A percentile compares a stretch with the other conserved stretches of the same genome.
Evolutionary conservation across 495 filamentous ascomycete species (phyloP).

Genomic region (Neurospora sp.): DNA sequence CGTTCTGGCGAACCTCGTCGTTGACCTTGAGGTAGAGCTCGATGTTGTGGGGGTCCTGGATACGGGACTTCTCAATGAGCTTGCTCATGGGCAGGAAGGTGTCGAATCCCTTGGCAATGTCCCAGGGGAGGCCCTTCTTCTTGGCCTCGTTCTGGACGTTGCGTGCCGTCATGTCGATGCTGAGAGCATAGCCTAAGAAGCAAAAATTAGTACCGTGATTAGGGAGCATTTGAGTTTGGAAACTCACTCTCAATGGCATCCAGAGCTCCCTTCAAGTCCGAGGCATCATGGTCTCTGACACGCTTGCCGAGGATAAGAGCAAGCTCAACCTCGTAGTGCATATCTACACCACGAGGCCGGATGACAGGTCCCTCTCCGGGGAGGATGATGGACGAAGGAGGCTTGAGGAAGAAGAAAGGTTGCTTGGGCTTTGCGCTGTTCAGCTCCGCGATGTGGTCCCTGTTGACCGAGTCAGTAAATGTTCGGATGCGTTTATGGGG

Average conservation of each 20-base stretch:
- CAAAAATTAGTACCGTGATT: neutral
- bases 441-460: conserved; percentile 90
- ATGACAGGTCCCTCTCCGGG: conserved; percentile 74
- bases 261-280: conserved; percentile 51
- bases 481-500: neutral
- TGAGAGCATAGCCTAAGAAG: conserved; percentile 57
- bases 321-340: conserved; percentile 95
- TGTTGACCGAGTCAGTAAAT: conserved; percentile 27
- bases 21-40: conserved; percentile 79
- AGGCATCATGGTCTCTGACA: conserved; percentile 59
- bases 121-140: conserved; percentile 94
- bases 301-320: conserved; percentile 75
- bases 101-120: conserved; percentile 92
- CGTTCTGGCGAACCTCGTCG: conserved; percentile 60
- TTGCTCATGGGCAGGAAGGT: conserved; percentile 84
- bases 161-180: conserved; percentile 89
- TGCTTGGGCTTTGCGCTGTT: conserved; percentile 76
- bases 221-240: neutral
- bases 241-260: conserved; percentile 48
- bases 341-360: conserved; percentile 64
- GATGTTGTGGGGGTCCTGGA: conserved; percentile 80
- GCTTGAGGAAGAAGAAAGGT: conserved; percentile 99
- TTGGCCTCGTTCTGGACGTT: conserved; percentile 93
- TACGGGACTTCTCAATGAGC: conserved; percentile 62
- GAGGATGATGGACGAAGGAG: conserved; percentile 66